Base-by-base conservation (phyloP, 2,329 filamentous ascomycete genomes). In the Chalaropsis thielavioides region DNA sequence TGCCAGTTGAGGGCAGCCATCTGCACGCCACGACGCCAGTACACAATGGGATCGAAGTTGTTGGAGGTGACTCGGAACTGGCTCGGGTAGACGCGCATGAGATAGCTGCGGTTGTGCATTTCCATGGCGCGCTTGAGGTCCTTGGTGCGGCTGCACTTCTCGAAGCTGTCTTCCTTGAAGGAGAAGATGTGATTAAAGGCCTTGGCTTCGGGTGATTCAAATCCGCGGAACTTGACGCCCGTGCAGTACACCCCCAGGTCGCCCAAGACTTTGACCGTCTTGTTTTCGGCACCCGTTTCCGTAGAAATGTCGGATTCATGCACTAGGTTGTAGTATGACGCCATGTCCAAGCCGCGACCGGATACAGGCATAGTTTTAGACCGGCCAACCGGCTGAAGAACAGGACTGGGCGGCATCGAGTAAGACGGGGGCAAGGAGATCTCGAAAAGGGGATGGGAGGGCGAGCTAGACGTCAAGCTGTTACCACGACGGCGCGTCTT, bases 1-100 rank as follows among this genome's bases (percentile, higher is more conserved):
- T 99, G 94, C 92, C 94, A 97, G 76, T 99, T 99, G 68, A 97
- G 80, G 0, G 94, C 94, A 15, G 89, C 91, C 92, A 99, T 97
- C 75, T 99, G 94, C 19, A 96, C 94, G 40, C 94, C 94, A 54
- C 90, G 86, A 62, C 92, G 86, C 94, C 94, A 99, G 73, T 94
- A 95, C 68, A 87, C 86, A 68, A 96, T 82, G 0, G 94, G 94
- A 71, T 96, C 91, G 72, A 96, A 97, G 76, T 99, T 99, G 70
- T 88, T 90, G 0, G 94, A 97, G 41, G 84, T 85, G 65, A 97
- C 80, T 35, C 94, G 87, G 70, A 84, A 86, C 44, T 84, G 86
- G 64, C 90, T 88, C 6, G 94, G 94, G 72, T 99, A 99, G 10
- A 97, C 91, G 54, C 94, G 87, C 83, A 96, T 96, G 71, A 96